Percentiles rank a stretch among this genome's conserved stretches.
Evolutionary conservation across 306 rosid species (phyloP).

Genomic region (Spatholobus suberectus): DNA sequence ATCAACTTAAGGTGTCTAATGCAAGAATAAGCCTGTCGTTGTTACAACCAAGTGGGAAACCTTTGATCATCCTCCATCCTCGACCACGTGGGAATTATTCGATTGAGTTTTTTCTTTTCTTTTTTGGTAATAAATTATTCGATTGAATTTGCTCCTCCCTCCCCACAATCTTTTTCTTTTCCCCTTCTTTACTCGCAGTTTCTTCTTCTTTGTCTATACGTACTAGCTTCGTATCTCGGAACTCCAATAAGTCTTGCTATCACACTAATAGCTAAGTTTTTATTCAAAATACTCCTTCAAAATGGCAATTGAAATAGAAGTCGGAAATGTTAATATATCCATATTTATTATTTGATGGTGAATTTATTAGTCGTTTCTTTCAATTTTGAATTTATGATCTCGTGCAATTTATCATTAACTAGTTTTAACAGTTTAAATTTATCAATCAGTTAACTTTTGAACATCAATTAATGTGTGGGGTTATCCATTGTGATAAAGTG

Average conservation of each 20-base stretch:
- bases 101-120: slow-evolving; percentile 44
- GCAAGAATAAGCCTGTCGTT: slow-evolving; percentile 62
- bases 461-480: neutral
- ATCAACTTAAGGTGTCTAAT: slow-evolving; percentile 66
- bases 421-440: neutral
- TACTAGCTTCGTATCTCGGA: neutral
- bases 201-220: slow-evolving; percentile 23
- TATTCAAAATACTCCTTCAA: slow-evolving; percentile 13
- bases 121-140: too few species aligned
- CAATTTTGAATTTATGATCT: neutral
- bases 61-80: slow-evolving; percentile 51
- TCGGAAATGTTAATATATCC: slow-evolving; percentile 27
- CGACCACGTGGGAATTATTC: slow-evolving; percentile 47
- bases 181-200: neutral
- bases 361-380: neutral
- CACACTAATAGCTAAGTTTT: neutral
- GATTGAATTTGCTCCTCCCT: slow-evolving; percentile 32
- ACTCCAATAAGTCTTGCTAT: slow-evolving; percentile 36
- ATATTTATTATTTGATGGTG: slow-evolving; percentile 9
- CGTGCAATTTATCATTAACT: neutral
- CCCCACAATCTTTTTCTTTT: neutral
- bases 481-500: neutral
- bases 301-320: neutral
- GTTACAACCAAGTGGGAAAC: slow-evolving; percentile 89
- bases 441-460: neutral